Evolutionary conservation across 176 grass and related monocot species (phyloP).

Genomic region (Musa itinerans): DNA sequence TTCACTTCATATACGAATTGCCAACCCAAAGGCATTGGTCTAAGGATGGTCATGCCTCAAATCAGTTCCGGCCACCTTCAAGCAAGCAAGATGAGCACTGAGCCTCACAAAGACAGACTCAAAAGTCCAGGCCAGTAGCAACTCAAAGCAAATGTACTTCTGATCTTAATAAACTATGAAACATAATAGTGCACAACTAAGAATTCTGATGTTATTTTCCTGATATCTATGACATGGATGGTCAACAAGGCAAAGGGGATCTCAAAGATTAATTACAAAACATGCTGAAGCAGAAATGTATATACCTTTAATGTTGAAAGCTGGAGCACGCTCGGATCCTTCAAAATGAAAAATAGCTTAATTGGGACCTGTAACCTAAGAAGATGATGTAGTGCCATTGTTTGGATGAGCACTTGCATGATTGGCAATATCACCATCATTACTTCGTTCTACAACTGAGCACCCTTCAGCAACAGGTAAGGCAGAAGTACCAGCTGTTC

Average conservation of each 20-base stretch:
- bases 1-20: too few relatives aligned
- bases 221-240: too few relatives aligned
- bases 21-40: too few relatives aligned
- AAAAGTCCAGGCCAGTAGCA: too few relatives aligned
- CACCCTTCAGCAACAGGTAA: constrained; percentile 22
- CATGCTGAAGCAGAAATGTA: background rate
- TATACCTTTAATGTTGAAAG: background rate
- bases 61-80: too few relatives aligned
- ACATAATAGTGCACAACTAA: too few relatives aligned
- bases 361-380: background rate
- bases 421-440: constrained; percentile 14
- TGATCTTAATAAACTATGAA: too few relatives aligned
- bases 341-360: background rate
- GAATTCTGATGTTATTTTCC: too few relatives aligned
- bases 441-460: constrained; percentile 16
- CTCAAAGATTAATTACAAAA: background rate
- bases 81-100: too few relatives aligned
- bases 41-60: too few relatives aligned
- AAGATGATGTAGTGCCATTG: background rate
- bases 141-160: too few relatives aligned
- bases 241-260: background rate
- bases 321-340: background rate
- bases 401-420: background rate
- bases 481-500: constrained; percentile 28
- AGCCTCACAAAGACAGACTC: too few relatives aligned